Evolutionary conservation across 176 grass and related monocot genomes (phyloP).

Genomic region (Aegilops tauschii): DNA sequence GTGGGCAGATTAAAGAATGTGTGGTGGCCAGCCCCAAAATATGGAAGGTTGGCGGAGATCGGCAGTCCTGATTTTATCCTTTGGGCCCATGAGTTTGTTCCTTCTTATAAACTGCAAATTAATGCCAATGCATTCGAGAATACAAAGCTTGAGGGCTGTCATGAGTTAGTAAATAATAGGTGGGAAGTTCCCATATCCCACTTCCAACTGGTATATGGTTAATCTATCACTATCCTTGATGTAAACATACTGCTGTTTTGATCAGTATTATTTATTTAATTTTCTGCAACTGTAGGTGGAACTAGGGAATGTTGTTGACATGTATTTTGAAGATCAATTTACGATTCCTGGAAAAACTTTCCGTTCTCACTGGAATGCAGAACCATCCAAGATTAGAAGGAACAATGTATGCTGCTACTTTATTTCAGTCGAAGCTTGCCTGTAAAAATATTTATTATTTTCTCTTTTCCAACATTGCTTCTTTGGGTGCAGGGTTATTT

Average conservation of each 20-base stretch:
- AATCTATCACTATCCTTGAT: slow-evolving; percentile 4
- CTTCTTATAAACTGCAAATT: slow-evolving; percentile 76
- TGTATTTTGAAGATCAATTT: slow-evolving; percentile 94
- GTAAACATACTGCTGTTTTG: background rate
- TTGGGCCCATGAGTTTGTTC: slow-evolving; percentile 69
- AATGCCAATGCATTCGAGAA: slow-evolving; percentile 45
- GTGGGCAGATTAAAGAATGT: slow-evolving; percentile 23
- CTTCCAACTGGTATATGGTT: slow-evolving; percentile 82
- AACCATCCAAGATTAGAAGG: slow-evolving; percentile 51
- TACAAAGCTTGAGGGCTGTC: slow-evolving; percentile 57
- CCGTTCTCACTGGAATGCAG: slow-evolving; percentile 44
- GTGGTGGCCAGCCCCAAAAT: slow-evolving; percentile 69
- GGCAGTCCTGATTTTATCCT: slow-evolving; percentile 43
- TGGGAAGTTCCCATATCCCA: slow-evolving; percentile 85
- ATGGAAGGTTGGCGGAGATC: slow-evolving; percentile 49
- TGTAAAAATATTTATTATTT: background rate
- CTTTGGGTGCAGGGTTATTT: slow-evolving; percentile 50
- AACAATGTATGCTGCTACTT: slow-evolving; percentile 48
- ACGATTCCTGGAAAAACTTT: slow-evolving; percentile 72
- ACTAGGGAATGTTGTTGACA: slow-evolving; percentile 74
- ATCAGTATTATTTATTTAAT: background rate
- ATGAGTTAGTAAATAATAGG: slow-evolving; percentile 60
- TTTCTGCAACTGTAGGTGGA: slow-evolving; percentile 53
- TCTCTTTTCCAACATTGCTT: background rate
- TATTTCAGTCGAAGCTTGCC: background rate